Conservation (phyloP, 169 alveolate species). For the Sarcocystis neurona region DNA sequence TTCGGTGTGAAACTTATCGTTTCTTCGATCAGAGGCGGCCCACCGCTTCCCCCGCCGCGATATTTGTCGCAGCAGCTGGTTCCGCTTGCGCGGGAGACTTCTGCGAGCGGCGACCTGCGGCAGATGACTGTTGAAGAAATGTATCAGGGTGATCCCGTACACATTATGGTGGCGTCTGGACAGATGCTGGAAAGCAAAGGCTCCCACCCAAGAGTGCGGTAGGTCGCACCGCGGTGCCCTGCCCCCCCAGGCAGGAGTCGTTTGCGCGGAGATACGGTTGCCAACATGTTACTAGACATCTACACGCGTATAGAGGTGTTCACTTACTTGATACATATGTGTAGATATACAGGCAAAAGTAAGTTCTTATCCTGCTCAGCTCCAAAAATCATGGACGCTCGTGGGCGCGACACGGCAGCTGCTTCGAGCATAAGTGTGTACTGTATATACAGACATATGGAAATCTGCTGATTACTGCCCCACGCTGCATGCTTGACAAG, state of each 20-base stretch:
- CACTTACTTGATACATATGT: not conserved
- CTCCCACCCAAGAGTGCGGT: not conserved
- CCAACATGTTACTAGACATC: not conserved
- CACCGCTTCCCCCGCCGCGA: conserved; percentile 9
- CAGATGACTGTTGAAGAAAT: not conserved
- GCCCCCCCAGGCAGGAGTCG: not conserved
- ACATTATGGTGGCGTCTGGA: conserved; percentile 26
- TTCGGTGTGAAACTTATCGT: conserved; percentile 1
- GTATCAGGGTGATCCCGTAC: conserved; percentile 16
- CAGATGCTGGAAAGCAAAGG: not conserved
- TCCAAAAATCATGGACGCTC: too few species aligned
- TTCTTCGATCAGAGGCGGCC: conserved; percentile 16
- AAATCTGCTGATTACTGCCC: too few species aligned
- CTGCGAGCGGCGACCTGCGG: not conserved
- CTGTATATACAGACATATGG: too few species aligned
- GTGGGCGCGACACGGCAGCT: too few species aligned
- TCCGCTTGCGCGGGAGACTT: not conserved
- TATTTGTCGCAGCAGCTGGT: conserved; percentile 1
- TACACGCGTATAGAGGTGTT: not conserved
- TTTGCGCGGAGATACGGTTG: not conserved
- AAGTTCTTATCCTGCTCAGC: not conserved
- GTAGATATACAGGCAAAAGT: not conserved
- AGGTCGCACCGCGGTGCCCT: not conserved
- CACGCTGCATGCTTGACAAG: too few species aligned
- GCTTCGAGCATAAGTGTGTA: too few species aligned